Conservation (phyloP, 2,329 filamentous ascomycete species). For the Aspergillus aculeatus region DNA sequence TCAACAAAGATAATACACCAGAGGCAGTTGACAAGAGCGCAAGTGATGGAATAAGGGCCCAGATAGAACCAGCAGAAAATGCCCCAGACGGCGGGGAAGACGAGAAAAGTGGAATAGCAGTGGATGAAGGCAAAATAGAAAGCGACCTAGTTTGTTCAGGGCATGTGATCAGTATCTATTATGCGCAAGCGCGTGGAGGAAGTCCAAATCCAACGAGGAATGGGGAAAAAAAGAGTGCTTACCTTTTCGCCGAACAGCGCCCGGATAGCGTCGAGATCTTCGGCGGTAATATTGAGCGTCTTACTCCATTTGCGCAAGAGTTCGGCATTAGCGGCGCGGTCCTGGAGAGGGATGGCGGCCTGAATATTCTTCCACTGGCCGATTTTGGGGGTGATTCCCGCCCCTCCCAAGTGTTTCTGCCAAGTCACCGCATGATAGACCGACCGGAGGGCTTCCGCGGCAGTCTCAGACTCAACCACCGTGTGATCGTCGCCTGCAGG, state of each 20-base stretch:
- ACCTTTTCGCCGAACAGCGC: constrained; percentile 73
- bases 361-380: constrained; percentile 69
- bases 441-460: constrained; percentile 83
- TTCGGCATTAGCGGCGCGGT: constrained; percentile 69
- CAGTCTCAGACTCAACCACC: constrained; percentile 75
- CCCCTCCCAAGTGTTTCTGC: constrained; percentile 71
- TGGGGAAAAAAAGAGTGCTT: not conserved
- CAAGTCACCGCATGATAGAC: constrained; percentile 83
- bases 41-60: constrained; percentile 78
- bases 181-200: not conserved
- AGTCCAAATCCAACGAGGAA: not conserved
- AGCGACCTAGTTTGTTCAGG: constrained; percentile 57
- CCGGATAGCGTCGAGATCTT: constrained; percentile 73
- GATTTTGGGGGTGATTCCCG: constrained; percentile 66
- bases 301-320: constrained; percentile 74
- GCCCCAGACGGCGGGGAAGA: constrained; percentile 79
- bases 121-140: constrained; percentile 96
- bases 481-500: constrained; percentile 70
- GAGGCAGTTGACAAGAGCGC: constrained; percentile 78
- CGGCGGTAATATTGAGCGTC: constrained; percentile 60
- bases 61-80: constrained; percentile 76
- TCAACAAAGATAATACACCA: constrained; percentile 92
- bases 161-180: not conserved
- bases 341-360: constrained; percentile 68
- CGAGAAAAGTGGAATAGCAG: constrained; percentile 80